Evolutionary conservation across 257 asterid genomes (phyloP).

Genomic region (Capsicum rhomboideum): DNA sequence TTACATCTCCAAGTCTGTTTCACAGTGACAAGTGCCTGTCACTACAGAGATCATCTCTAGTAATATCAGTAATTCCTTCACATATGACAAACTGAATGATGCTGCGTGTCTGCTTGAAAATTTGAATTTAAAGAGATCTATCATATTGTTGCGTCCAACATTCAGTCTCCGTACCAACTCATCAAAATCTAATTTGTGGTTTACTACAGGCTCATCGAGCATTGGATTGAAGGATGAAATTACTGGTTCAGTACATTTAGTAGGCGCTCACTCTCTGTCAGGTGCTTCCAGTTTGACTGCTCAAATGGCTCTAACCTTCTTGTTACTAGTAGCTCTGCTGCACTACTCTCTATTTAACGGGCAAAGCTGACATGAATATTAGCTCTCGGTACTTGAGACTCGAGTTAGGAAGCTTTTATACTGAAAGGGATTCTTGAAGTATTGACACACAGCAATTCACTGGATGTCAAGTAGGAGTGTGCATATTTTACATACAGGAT

Average conservation of each 20-base stretch:
- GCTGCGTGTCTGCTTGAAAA: background rate
- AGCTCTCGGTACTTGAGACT: background rate
- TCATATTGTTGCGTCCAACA: background rate
- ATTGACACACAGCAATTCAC: background rate
- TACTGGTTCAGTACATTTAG: slow-evolving; percentile 98
- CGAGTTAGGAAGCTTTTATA: background rate
- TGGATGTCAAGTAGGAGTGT: background rate
- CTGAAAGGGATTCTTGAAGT: background rate
- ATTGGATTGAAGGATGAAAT: slow-evolving; percentile 89
- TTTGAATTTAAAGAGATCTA: background rate
- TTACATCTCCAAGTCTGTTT: background rate
- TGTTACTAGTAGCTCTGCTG: slow-evolving; percentile 34
- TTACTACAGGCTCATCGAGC: slow-evolving; percentile 76
- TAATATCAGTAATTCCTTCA: background rate
- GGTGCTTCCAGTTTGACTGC: slow-evolving; percentile 21
- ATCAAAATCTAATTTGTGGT: background rate
- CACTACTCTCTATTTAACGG: slow-evolving; percentile 21
- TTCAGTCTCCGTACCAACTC: background rate
- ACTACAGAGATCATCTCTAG: background rate
- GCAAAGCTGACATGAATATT: slow-evolving; percentile 7
- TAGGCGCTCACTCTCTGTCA: slow-evolving; percentile 81
- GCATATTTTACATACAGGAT: slow-evolving; percentile 1
- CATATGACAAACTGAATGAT: background rate
- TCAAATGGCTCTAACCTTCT: slow-evolving; percentile 19
- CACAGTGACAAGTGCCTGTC: background rate